A percentile compares a stretch with the other conserved stretches of the same genome.
Evolutionary conservation across 306 rosid genomes (phyloP).

Genomic region (Vachellia collinsii): DNA sequence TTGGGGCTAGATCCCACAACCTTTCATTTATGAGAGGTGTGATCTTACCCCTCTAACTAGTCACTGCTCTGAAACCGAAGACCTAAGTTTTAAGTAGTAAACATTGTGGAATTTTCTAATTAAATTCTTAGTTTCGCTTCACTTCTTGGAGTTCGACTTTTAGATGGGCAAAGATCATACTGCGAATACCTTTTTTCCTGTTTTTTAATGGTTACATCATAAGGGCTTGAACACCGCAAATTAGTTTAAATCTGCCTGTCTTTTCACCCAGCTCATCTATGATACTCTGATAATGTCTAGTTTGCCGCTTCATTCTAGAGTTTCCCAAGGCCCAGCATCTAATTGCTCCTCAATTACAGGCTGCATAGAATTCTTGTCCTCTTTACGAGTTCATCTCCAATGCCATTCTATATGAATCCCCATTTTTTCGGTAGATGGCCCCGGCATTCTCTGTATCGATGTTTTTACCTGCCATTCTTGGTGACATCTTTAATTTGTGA

Average conservation of each 20-base stretch:
- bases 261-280: neutral
- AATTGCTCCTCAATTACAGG: neutral
- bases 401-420: constrained; percentile 2
- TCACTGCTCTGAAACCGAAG: constrained; percentile 28
- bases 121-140: neutral
- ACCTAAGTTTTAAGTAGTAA: neutral
- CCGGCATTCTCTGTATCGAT: neutral
- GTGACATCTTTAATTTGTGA: neutral
- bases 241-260: constrained; percentile 1
- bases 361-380: neutral
- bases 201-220: neutral
- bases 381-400: neutral
- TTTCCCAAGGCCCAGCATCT: constrained; percentile 9
- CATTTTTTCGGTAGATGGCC: constrained; percentile 1
- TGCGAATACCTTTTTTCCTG: neutral
- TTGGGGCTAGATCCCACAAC: too few relatives aligned
- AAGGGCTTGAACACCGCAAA: neutral
- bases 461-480: neutral
- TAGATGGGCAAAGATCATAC: neutral
- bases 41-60: neutral
- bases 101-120: neutral
- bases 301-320: constrained; percentile 8
- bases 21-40: too few relatives aligned
- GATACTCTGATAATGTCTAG: neutral
- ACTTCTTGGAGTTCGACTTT: neutral